Conservation (phyloP, 805 yeast genomes). For the Sugiyamaella marilandica region DNA sequence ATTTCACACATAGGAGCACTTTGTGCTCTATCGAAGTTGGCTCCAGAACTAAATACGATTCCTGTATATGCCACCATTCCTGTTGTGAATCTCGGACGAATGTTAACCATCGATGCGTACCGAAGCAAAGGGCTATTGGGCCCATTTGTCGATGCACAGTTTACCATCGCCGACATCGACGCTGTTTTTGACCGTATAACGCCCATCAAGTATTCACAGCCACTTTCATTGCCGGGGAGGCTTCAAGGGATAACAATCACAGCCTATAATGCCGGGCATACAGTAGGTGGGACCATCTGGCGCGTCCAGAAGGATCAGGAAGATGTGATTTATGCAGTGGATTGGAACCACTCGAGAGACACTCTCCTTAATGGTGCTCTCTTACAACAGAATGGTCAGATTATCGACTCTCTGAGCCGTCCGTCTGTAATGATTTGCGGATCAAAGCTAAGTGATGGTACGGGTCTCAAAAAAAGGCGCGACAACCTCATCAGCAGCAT, state of each 20-base stretch:
- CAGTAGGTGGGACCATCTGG: slow-evolving; percentile 94
- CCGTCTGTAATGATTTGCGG: slow-evolving; percentile 83
- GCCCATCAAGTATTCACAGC: slow-evolving; percentile 74
- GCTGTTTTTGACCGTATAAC: slow-evolving; percentile 67
- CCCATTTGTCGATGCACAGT: slow-evolving; percentile 47
- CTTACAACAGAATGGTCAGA: slow-evolving; percentile 53
- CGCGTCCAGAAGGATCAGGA: slow-evolving; percentile 66
- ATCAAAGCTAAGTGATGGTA: slow-evolving; percentile 48
- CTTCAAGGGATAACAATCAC: slow-evolving; percentile 57
- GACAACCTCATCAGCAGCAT: slow-evolving; percentile 60
- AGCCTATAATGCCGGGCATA: slow-evolving; percentile 87
- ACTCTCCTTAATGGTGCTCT: slow-evolving; percentile 74
- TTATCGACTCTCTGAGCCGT: slow-evolving; percentile 55
- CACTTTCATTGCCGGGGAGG: slow-evolving; percentile 56
- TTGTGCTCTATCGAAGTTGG: slow-evolving; percentile 55
- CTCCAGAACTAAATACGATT: slow-evolving; percentile 52
- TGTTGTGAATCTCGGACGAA: slow-evolving; percentile 76
- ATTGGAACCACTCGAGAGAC: slow-evolving; percentile 94
- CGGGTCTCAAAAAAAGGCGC: slow-evolving; percentile 52
- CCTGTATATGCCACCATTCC: slow-evolving; percentile 90
- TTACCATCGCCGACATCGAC: slow-evolving; percentile 73
- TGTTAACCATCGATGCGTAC: slow-evolving; percentile 79
- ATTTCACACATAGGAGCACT: slow-evolving; percentile 76
- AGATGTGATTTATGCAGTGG: slow-evolving; percentile 78
- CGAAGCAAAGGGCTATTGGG: slow-evolving; percentile 71